phyloP scores from a whole-genome alignment of 2,329 filamentous ascomycete species.

The Monosporascus sp. region DNA sequence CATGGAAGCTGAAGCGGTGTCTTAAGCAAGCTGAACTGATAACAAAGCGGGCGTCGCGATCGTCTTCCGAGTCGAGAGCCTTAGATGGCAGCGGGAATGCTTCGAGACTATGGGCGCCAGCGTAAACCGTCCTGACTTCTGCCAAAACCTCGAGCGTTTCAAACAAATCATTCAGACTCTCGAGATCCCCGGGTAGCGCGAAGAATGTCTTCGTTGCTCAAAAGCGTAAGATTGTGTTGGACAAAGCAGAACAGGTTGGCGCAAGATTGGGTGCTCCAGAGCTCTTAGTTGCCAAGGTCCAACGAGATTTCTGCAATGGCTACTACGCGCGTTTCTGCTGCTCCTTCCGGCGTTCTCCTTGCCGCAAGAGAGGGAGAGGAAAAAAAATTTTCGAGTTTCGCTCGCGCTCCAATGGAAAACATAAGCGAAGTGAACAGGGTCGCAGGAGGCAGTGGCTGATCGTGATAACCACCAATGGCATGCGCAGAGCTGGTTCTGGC shows the following conservation, averaged over 20 bases:
- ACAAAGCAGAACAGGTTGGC: background rate
- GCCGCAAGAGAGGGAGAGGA: background rate
- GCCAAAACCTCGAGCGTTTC: background rate
- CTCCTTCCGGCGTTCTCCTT: background rate
- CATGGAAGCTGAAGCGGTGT: constrained; percentile 43
- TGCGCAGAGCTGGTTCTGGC: background rate
- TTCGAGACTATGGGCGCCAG: background rate
- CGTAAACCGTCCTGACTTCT: background rate
- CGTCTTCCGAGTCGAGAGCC: background rate
- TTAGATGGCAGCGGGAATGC: background rate
- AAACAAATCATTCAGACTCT: background rate
- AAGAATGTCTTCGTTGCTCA: background rate
- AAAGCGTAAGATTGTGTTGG: background rate
- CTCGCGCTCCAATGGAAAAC: background rate
- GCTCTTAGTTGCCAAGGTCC: too few species aligned
- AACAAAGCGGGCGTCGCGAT: background rate
- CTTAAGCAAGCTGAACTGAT: constrained; percentile 14
- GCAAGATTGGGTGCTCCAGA: background rate
- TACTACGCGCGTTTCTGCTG: background rate
- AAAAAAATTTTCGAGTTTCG: background rate
- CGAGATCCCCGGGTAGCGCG: background rate
- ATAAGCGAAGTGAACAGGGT: background rate
- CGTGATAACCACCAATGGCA: background rate
- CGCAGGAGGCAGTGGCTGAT: background rate
- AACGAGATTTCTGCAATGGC: background rate